Percentiles rank a stretch among this genome's conserved stretches.
These are phyloP conservation scores for Vachellia collinsii DNA, from an alignment of 306 rosid species.

Conservation along the genomic window DNA sequence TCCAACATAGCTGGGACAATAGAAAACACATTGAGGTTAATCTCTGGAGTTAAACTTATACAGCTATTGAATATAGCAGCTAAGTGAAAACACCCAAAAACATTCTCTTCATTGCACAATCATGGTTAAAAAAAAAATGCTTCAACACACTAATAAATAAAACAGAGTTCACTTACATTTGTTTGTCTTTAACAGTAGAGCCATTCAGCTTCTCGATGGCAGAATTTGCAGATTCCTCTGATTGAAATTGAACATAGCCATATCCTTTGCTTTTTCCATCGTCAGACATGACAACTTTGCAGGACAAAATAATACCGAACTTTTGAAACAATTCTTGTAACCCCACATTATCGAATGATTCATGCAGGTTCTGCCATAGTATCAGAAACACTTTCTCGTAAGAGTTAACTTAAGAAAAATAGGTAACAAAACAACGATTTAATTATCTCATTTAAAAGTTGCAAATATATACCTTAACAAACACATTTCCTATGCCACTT, in stretches of 20 bases:
- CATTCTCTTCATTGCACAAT: slow-evolving; percentile 33
- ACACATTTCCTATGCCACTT: slow-evolving; percentile 74
- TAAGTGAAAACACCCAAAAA: background rate
- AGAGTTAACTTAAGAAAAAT: slow-evolving; percentile 23
- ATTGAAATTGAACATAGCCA: slow-evolving; percentile 88
- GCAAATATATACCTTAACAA: slow-evolving; percentile 68
- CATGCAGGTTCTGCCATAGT: slow-evolving; percentile 63
- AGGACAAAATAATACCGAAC: slow-evolving; percentile 70
- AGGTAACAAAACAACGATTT: slow-evolving; percentile 19
- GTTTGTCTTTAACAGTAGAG: slow-evolving; percentile 56
- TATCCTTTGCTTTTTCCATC: slow-evolving; percentile 88
- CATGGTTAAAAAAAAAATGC: slow-evolving; percentile 8
- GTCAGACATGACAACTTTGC: slow-evolving; percentile 78
- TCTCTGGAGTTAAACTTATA: slow-evolving; percentile 10
- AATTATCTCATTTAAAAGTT: slow-evolving; percentile 11
- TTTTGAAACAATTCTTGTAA: slow-evolving; percentile 66
- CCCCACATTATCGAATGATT: slow-evolving; percentile 54
- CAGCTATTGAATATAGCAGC: slow-evolving; percentile 19
- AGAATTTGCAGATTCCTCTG: slow-evolving; percentile 73
- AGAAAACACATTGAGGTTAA: slow-evolving; percentile 20
- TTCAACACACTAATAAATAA: slow-evolving; percentile 17
- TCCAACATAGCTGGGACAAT: slow-evolving; percentile 68
- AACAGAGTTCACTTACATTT: slow-evolving; percentile 56
- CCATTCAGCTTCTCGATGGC: slow-evolving; percentile 84
- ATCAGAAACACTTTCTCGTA: slow-evolving; percentile 21